phyloP scores from a whole-genome alignment of 441 rosid genomes.

The Syzygium malaccense region DNA sequence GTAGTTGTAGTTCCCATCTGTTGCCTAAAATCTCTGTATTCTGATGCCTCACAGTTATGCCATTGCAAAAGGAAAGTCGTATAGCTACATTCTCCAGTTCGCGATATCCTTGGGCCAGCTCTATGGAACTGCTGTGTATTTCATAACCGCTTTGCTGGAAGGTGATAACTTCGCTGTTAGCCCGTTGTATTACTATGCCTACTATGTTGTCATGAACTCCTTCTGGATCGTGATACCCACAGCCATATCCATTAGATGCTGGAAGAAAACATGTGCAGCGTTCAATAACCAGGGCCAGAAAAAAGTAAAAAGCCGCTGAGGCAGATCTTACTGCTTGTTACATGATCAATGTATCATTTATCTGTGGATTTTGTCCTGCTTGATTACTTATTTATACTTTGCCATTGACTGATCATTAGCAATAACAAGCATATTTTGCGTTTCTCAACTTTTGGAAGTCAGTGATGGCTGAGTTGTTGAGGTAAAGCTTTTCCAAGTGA shows the following conservation, averaged over 20 bases:
- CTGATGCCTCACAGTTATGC: constrained; percentile 45
- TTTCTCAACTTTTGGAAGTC: background rate
- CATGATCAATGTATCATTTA: background rate
- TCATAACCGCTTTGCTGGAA: constrained; percentile 66
- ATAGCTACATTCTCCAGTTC: constrained; percentile 74
- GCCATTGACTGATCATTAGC: background rate
- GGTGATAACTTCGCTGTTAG: constrained; percentile 75
- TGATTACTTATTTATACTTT: background rate
- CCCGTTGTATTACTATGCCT: constrained; percentile 49
- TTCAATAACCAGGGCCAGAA: constrained; percentile 27
- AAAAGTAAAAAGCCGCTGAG: constrained; percentile 53
- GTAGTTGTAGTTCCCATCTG: background rate
- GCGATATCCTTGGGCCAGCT: constrained; percentile 78
- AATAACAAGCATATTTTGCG: background rate
- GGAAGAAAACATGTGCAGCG: constrained; percentile 62
- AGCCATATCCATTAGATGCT: constrained; percentile 52
- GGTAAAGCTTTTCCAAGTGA: background rate
- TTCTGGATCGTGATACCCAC: constrained; percentile 71
- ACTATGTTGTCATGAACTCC: constrained; percentile 58
- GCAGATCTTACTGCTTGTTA: background rate
- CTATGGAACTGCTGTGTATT: constrained; percentile 75
- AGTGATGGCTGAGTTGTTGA: background rate
- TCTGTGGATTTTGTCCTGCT: background rate
- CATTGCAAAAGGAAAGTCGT: constrained; percentile 64
- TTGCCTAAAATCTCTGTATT: background rate